Evolutionary conservation across 2,329 filamentous ascomycete genomes (phyloP), one percentile per base, ranked within the genome.

Genomic region (Didymella segeticola): DNA sequence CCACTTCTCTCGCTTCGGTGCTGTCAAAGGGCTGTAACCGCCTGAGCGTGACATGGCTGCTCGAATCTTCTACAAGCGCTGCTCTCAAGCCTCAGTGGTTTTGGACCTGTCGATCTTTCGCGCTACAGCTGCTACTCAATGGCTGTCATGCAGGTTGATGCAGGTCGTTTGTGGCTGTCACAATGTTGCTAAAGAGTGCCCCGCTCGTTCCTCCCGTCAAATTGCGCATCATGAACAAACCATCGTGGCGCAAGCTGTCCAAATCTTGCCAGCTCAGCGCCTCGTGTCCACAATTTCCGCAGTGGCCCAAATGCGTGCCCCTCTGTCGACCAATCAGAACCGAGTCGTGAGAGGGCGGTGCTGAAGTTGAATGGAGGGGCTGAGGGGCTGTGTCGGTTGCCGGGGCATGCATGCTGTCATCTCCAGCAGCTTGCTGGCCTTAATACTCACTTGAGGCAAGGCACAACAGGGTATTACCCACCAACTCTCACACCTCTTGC

Each of bases 371-470:
- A 34, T 47, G 50, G 48, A 53, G 50, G 48, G 50, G 50, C 50
- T 38, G 37, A 42, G 50, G 48, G 48, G 50, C 50, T 48, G 50
- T 15, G 51, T 43, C 36, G 38, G 51, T 43, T 43, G 43, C 48
- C 30, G 17, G 50, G 43, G 50, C 33, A 45, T 43, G 45, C 51
- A 48, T 48, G 51, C 39, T 54, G 51, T 49, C 51, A 54, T 54
- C 34, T 43, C 33, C 33, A 43, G 33, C 33, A 43, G 33, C 37
- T 43, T 43, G 51, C 23, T 36, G 14, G 12, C 43, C 38, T 43
- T 53, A 43, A 49, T 42, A 49, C 51, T 54, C 34, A 39, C 38
- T 45, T 49, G 45, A 54, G 51, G 51, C 34, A 54, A 54, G 38
- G 45, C 41, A 23, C 39, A 54, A 38, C 51, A 54, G 27, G 43